phyloP scores from a whole-genome alignment of 2,329 filamentous ascomycete species.

The Epichloe sibirici region DNA sequence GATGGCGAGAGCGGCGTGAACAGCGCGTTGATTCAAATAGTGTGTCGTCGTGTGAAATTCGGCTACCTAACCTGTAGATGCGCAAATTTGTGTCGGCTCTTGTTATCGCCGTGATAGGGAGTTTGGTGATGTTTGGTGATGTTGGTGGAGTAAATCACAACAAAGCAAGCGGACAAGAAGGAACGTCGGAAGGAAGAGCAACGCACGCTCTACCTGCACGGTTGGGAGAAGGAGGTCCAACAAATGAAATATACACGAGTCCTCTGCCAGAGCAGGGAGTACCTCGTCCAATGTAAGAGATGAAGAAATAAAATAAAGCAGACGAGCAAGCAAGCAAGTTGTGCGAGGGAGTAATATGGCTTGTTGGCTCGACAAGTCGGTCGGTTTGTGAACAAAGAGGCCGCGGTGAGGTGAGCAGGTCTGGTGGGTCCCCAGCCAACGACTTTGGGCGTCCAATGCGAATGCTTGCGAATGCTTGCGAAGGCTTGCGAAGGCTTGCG shows the following conservation, averaged over 20 bases:
- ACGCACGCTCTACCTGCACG: not conserved
- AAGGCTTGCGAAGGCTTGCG: no score
- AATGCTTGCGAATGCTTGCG: no score
- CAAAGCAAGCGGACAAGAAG: not conserved
- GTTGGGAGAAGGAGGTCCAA: not conserved
- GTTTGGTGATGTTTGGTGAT: not conserved
- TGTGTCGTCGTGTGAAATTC: not conserved
- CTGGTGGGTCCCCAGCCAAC: slow-evolving; percentile 2
- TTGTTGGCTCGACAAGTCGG: not conserved
- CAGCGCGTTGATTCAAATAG: not conserved
- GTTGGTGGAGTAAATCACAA: not conserved
- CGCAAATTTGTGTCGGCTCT: not conserved
- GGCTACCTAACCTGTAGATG: no score
- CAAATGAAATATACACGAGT: not conserved
- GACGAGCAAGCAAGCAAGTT: slow-evolving; percentile 1
- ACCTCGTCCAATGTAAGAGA: not conserved
- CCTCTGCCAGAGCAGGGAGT: not conserved
- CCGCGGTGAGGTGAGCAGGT: not conserved
- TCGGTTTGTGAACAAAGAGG: not conserved
- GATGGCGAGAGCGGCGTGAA: not conserved
- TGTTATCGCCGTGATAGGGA: not conserved
- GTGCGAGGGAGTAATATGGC: not conserved
- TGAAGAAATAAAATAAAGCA: slow-evolving; percentile 5
- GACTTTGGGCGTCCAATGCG: slow-evolving; percentile 1
- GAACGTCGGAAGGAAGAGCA: not conserved